phyloP scores from a whole-genome alignment of 257 asterid species.

The Solanum ossicruentum region DNA sequence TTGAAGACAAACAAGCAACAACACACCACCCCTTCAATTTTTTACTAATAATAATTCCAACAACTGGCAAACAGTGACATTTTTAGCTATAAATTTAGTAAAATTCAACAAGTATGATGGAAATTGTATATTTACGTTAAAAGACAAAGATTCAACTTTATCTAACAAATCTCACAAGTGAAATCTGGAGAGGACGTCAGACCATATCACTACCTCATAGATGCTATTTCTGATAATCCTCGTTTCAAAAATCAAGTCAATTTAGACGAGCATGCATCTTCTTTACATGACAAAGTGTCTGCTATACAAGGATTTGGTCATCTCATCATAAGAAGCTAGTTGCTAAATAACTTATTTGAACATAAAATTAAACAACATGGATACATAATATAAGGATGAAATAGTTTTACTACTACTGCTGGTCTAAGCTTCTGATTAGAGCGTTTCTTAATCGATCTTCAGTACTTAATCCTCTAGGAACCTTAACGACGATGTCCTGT shows the following conservation, averaged over 20 bases:
- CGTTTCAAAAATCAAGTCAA: no score
- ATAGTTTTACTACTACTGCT: not conserved
- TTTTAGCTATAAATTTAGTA: not conserved
- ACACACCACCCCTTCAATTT: not conserved
- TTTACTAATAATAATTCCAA: not conserved
- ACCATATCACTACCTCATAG: no score
- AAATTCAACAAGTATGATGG: not conserved
- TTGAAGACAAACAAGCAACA: not conserved
- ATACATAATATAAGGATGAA: not conserved
- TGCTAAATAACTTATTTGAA: not conserved
- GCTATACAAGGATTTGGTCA: not conserved
- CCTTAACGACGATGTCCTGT: constrained; percentile 51
- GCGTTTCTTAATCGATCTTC: constrained; percentile 38
- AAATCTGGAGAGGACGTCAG: rapidly evolving
- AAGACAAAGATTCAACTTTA: no score
- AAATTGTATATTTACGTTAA: no score
- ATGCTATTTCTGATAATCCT: no score
- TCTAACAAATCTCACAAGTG: no score
- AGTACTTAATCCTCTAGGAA: constrained; percentile 23
- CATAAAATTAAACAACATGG: not conserved
- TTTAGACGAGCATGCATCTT: not conserved
- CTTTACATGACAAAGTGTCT: not conserved
- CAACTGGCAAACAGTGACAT: not conserved
- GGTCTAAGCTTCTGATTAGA: constrained; percentile 24
- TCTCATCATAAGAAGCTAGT: not conserved